phyloP scores from a whole-genome alignment of 257 asterid genomes.

The Plantago ovata region DNA sequence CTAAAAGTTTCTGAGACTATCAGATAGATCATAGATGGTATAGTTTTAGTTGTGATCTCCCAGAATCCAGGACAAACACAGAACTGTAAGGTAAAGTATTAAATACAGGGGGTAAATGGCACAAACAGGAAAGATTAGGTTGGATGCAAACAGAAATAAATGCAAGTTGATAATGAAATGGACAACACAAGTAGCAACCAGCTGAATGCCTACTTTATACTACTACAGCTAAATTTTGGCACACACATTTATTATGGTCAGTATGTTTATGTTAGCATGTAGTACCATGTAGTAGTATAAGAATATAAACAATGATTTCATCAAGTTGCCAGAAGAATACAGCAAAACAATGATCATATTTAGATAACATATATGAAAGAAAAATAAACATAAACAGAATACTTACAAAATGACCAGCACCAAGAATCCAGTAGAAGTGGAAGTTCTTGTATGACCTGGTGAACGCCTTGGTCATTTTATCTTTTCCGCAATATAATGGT shows the following conservation, averaged over 20 bases:
- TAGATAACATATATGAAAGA: background rate
- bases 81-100: too few relatives aligned
- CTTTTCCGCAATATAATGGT: slow-evolving; percentile 56
- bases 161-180: too few relatives aligned
- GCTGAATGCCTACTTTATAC: background rate
- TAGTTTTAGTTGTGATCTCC: too few relatives aligned
- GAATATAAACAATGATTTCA: slow-evolving; percentile 1
- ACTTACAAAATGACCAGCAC: slow-evolving; percentile 98
- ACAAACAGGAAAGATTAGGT: too few relatives aligned
- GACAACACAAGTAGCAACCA: too few relatives aligned
- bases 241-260: background rate
- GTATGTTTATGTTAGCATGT: background rate
- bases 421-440: slow-evolving; percentile 88
- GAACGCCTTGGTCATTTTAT: slow-evolving; percentile 53
- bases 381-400: background rate
- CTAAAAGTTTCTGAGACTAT: too few relatives aligned
- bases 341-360: background rate
- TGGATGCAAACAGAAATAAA: too few relatives aligned
- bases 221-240: background rate
- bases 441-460: slow-evolving; percentile 64
- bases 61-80: too few relatives aligned
- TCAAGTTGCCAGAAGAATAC: background rate
- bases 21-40: too few relatives aligned
- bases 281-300: too few relatives aligned
- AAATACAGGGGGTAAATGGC: too few relatives aligned